Percentiles rank a stretch among this genome's conserved stretches.
These are phyloP conservation scores for Juglanconis oblonga DNA, from an alignment of 2,329 filamentous ascomycete genomes.

Conservation along the genomic window DNA sequence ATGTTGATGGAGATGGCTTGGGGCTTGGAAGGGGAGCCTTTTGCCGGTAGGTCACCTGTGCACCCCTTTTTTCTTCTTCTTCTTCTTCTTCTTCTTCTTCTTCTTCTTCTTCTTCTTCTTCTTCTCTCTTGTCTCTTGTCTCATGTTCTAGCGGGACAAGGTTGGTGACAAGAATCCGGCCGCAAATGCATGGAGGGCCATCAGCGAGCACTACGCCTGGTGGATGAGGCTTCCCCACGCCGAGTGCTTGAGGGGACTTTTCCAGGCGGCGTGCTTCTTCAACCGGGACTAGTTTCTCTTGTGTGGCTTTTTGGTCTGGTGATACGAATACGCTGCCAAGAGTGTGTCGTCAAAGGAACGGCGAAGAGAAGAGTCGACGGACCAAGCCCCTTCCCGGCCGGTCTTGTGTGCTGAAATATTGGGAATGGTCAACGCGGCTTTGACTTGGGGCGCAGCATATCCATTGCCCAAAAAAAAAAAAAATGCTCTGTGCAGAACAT, in stretches of 20 bases:
- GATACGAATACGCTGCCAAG: too few relatives aligned
- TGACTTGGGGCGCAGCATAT: too few relatives aligned
- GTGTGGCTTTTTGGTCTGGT: neutral
- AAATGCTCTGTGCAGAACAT: too few relatives aligned
- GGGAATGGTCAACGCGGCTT: too few relatives aligned
- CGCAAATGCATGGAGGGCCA: constrained; percentile 45
- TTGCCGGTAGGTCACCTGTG: constrained; percentile 41
- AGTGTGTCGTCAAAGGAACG: too few relatives aligned
- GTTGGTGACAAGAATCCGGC: neutral
- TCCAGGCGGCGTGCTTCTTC: neutral
- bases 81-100: neutral
- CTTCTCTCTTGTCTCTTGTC: neutral
- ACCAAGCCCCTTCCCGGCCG: too few relatives aligned
- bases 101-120: neutral
- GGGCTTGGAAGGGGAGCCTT: constrained; percentile 43
- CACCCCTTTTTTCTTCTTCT: neutral
- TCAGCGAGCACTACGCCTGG: constrained; percentile 51
- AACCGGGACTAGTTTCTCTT: neutral
- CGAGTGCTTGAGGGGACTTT: neutral
- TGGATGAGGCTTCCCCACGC: constrained; percentile 56
- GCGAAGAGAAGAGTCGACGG: too few relatives aligned
- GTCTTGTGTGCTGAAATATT: too few relatives aligned
- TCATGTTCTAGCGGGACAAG: neutral
- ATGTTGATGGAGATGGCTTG: constrained; percentile 45
- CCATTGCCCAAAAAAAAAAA: too few relatives aligned